Percentiles rank a stretch among this genome's conserved stretches.
Evolutionary conservation across 2,329 filamentous ascomycete species (phyloP).

Genomic region (Coleophoma crateriformis): DNA sequence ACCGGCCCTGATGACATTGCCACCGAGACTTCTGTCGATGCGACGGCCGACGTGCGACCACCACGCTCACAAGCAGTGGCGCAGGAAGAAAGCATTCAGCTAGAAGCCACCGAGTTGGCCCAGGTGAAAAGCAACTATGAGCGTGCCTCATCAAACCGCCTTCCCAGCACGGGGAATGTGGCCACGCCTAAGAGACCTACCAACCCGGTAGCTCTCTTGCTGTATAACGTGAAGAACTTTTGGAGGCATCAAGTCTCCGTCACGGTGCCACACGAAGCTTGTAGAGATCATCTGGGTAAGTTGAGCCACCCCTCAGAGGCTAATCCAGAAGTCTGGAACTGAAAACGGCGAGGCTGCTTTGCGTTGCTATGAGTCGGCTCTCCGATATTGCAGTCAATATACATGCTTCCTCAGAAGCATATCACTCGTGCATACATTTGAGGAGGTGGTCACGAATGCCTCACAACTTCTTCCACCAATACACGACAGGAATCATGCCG

Average conservation of each 20-base stretch:
- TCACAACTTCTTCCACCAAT: background rate
- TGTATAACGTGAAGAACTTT: conserved; percentile 26
- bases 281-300: conserved; percentile 52
- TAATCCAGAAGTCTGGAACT: conserved; percentile 7
- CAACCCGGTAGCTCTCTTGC: conserved; percentile 11
- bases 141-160: conserved; percentile 12
- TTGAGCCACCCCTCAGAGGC: conserved; percentile 7
- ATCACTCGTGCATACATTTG: no score
- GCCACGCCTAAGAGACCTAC: conserved; percentile 10
- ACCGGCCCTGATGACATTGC: no score
- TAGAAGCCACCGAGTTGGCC: conserved; percentile 21
- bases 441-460: no score
- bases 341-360: background rate
- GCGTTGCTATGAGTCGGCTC: background rate
- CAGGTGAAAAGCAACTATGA: conserved; percentile 18
- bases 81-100: conserved; percentile 13
- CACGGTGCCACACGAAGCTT: conserved; percentile 41
- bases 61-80: background rate
- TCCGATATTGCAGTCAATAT: background rate
- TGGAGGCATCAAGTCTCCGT: conserved; percentile 45
- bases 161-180: conserved; percentile 1
- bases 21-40: no score
- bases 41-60: no score
- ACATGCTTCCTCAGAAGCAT: no score
- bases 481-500: background rate